Conservation (phyloP, 2,329 filamentous ascomycete genomes). For the Samsoniella hepiali region DNA sequence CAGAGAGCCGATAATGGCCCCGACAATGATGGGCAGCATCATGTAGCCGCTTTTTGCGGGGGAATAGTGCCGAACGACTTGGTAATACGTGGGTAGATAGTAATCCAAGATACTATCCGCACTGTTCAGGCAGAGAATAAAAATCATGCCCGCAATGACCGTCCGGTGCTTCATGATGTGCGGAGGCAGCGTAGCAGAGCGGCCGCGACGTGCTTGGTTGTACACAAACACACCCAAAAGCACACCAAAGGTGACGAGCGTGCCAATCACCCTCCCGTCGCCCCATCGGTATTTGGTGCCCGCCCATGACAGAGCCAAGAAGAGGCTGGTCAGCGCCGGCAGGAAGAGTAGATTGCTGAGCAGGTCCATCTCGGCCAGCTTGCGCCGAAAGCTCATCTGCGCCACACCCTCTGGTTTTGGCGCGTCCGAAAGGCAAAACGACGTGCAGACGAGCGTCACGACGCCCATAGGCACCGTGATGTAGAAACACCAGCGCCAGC, state of each 20-base stretch:
- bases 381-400: neutral
- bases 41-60: conserved; percentile 31
- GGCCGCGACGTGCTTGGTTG: conserved; percentile 32
- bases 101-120: conserved; percentile 31
- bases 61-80: conserved; percentile 37
- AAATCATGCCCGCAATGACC: conserved; percentile 32
- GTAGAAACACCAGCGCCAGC: conserved; percentile 37
- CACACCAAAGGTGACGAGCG: conserved; percentile 33
- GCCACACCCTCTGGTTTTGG: neutral
- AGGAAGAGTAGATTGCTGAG: conserved; percentile 27
- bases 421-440: conserved; percentile 10
- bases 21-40: conserved; percentile 23
- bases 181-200: conserved; percentile 40
- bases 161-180: conserved; percentile 39
- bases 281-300: conserved; percentile 31
- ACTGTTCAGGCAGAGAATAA: conserved; percentile 36
- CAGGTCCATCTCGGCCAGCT: conserved; percentile 22
- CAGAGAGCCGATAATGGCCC: conserved; percentile 10
- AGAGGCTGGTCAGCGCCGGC: conserved; percentile 40
- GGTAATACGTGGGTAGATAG: conserved; percentile 41
- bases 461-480: conserved; percentile 30
- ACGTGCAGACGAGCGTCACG: conserved; percentile 13
- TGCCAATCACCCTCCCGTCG: conserved; percentile 32
- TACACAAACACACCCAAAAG: conserved; percentile 30
- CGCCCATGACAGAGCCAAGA: conserved; percentile 47